Evolutionary conservation across 208 protist genomes (phyloP).

Genomic region (Acanthamoeba lenticulata): DNA sequence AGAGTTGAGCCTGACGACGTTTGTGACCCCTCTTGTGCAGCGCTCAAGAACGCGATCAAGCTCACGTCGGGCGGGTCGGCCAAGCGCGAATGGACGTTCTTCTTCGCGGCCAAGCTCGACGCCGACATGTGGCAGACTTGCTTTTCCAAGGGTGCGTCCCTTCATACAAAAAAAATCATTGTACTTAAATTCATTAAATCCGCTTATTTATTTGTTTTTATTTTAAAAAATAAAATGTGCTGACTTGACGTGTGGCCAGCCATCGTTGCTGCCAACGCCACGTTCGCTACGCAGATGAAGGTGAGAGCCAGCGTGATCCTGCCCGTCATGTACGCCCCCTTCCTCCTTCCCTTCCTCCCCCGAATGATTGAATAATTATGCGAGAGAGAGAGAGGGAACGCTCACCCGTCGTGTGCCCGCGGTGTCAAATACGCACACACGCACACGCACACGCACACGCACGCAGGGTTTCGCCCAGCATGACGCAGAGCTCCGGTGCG

Average conservation of each 20-base stretch:
- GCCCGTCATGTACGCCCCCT: neutral
- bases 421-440: too few species aligned
- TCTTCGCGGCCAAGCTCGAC: neutral
- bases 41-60: conserved; percentile 21
- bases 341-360: too few species aligned
- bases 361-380: too few species aligned
- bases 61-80: neutral
- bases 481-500: too few species aligned
- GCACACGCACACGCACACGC: too few species aligned
- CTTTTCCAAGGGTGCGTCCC: neutral
- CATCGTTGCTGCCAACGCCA: neutral
- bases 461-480: too few species aligned
- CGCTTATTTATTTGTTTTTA: neutral
- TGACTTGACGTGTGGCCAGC: neutral
- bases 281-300: neutral
- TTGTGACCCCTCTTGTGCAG: neutral
- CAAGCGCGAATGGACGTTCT: neutral
- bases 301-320: neutral
- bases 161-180: neutral
- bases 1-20: too few species aligned
- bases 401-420: too few species aligned
- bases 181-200: neutral
- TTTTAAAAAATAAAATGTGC: neutral
- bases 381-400: too few species aligned
- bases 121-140: neutral